Conservation (phyloP, 1,284 basidiomycete genomes). For the Lentinula novae-zelandiae region DNA sequence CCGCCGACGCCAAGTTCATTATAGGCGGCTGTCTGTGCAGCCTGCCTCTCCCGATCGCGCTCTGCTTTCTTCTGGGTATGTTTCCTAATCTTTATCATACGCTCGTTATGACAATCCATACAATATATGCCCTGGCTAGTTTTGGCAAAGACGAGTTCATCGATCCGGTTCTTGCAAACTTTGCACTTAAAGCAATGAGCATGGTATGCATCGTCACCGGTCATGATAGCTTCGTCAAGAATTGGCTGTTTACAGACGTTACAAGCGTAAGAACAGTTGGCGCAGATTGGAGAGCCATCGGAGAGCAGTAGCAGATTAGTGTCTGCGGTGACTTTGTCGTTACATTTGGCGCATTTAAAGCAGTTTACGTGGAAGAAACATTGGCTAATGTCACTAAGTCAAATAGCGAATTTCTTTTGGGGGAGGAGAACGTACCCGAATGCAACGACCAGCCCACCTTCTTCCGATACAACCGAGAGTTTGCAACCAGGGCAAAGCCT, state of each 20-base stretch:
- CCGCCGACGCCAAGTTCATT: constrained; percentile 8
- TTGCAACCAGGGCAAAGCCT: constrained; percentile 84
- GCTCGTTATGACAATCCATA: constrained; percentile 97
- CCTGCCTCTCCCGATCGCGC: constrained; percentile 36
- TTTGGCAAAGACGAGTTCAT: constrained; percentile 98
- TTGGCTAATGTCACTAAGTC: constrained; percentile 44
- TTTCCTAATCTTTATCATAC: constrained; percentile 87
- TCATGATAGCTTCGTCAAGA: constrained; percentile 98
- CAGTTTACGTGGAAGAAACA: constrained; percentile 82
- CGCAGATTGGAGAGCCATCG: constrained; percentile 95
- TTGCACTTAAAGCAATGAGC: constrained; percentile 98
- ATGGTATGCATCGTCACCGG: constrained; percentile 97
- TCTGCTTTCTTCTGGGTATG: constrained; percentile 80
- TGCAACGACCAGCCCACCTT: constrained; percentile 85
- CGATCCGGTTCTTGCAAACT: constrained; percentile 91
- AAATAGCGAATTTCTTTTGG: constrained; percentile 1
- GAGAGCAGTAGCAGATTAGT: constrained; percentile 94
- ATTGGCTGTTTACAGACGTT: constrained; percentile 90
- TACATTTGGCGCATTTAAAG: constrained; percentile 83
- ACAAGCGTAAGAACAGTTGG: constrained; percentile 96
- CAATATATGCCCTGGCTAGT: constrained; percentile 98
- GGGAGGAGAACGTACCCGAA: constrained; percentile 64
- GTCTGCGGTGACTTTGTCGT: constrained; percentile 81
- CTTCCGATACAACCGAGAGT: constrained; percentile 76
- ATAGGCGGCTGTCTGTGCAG: constrained; percentile 31